Conservation (phyloP, 139 green algal genomes). For the Pleodorina starrii region DNA sequence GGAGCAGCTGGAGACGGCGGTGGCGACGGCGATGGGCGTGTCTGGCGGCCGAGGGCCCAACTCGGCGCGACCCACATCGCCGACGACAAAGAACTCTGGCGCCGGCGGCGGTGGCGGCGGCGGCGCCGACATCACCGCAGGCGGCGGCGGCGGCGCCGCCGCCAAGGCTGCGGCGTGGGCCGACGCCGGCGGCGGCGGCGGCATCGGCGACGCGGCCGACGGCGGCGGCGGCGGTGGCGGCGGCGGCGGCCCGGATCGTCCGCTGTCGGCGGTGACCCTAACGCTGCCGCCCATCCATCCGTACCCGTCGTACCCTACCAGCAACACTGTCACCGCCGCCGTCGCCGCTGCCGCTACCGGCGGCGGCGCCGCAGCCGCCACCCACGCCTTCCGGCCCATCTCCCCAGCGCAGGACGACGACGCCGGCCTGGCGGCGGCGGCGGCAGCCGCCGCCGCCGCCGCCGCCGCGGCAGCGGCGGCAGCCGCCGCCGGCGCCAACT, state of each 20-base stretch:
- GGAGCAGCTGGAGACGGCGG: slow-evolving; percentile 21
- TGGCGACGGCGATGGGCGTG: slow-evolving; percentile 14
- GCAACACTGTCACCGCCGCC: not conserved
- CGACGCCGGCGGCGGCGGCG: not conserved
- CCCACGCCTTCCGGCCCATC: not conserved
- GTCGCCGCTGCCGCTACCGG: not conserved
- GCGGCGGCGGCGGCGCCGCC: not conserved
- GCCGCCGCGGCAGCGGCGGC: not conserved
- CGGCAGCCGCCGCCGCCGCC: not conserved
- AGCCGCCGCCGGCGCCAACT: not conserved
- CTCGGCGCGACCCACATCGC: not conserved
- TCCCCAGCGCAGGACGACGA: not conserved
- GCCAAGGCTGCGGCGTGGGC: not conserved
- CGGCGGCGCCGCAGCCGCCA: not conserved
- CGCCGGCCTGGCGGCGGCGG: not conserved
- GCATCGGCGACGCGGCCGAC: not conserved
- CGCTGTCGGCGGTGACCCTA: not conserved
- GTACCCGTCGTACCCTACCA: not conserved
- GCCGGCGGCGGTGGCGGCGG: not conserved
- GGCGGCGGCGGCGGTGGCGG: not conserved
- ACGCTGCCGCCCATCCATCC: not conserved
- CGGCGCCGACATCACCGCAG: not conserved
- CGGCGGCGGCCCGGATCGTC: not conserved
- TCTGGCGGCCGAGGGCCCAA: not conserved
- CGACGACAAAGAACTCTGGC: not conserved